Conservation (phyloP, 306 rosid species). For the Gastrolobium bilobum region DNA sequence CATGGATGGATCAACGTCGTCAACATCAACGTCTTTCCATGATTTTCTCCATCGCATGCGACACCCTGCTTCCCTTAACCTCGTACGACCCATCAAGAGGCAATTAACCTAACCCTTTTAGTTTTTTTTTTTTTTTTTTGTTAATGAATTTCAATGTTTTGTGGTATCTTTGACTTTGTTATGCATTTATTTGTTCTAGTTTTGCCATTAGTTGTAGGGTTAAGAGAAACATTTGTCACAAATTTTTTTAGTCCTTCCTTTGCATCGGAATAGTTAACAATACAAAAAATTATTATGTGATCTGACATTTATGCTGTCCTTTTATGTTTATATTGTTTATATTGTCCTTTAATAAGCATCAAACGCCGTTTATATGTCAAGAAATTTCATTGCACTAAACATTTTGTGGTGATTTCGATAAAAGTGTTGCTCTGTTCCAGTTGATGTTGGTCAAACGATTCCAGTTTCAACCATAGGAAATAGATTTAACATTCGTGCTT, state of each 20-base stretch:
- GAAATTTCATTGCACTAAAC: too few species aligned
- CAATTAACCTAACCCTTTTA: not conserved
- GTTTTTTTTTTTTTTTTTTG: not conserved
- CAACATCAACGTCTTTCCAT: constrained; percentile 53
- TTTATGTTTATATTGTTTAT: too few species aligned
- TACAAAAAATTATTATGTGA: not conserved
- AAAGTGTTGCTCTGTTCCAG: too few species aligned
- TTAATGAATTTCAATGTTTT: not conserved
- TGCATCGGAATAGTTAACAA: too few species aligned
- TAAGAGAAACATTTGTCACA: not conserved
- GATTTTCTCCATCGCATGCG: constrained; percentile 87
- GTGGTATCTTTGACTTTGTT: not conserved
- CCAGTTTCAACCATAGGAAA: too few species aligned
- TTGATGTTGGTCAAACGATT: too few species aligned
- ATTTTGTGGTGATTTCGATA: too few species aligned
- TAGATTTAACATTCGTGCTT: too few species aligned
- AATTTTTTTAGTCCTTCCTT: too few species aligned
- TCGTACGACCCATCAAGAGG: constrained; percentile 83
- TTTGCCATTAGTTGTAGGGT: not conserved
- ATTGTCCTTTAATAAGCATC: too few species aligned
- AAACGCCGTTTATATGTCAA: too few species aligned
- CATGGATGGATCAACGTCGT: constrained; percentile 56
- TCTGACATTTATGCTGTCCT: too few species aligned
- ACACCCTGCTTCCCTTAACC: constrained; percentile 77
- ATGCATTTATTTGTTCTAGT: not conserved